Percentiles rank a stretch among this genome's conserved stretches.
These are phyloP conservation scores for Auriscalpium orientale DNA, from an alignment of 768 basidiomycete genomes.

Conservation along the genomic window DNA sequence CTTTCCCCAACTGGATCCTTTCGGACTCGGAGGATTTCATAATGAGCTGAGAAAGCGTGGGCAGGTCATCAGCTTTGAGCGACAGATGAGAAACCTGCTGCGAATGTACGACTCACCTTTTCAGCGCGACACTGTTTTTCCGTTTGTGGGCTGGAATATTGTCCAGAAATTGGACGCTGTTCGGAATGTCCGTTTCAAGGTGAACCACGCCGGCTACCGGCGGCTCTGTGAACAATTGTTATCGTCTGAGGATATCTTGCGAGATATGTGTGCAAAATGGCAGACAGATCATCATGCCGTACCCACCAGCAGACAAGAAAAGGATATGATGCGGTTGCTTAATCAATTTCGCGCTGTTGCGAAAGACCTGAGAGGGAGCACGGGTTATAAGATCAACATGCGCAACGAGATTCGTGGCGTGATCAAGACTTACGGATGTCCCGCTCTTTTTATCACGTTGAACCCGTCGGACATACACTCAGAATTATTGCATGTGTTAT, in stretches of 20 bases:
- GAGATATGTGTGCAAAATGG: not conserved
- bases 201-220: not conserved
- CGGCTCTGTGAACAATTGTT: not conserved
- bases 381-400: not conserved
- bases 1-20: not conserved
- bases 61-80: not conserved
- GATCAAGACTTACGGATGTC: not conserved
- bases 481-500: slow-evolving; percentile 33
- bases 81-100: not conserved
- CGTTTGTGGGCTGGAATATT: not conserved
- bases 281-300: not conserved
- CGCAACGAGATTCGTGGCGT: not conserved
- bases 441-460: not conserved
- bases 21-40: not conserved
- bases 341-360: not conserved
- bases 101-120: not conserved
- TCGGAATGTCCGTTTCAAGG: not conserved
- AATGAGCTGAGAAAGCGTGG: not conserved
- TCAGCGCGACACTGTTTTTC: not conserved
- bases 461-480: slow-evolving; percentile 38
- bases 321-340: not conserved
- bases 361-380: not conserved
- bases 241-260: not conserved
- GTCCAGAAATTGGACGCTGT: not conserved
- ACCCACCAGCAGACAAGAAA: not conserved